Base-by-base conservation (phyloP, 1,139 yeast genomes). In the Protomyces inouyei region DNA sequence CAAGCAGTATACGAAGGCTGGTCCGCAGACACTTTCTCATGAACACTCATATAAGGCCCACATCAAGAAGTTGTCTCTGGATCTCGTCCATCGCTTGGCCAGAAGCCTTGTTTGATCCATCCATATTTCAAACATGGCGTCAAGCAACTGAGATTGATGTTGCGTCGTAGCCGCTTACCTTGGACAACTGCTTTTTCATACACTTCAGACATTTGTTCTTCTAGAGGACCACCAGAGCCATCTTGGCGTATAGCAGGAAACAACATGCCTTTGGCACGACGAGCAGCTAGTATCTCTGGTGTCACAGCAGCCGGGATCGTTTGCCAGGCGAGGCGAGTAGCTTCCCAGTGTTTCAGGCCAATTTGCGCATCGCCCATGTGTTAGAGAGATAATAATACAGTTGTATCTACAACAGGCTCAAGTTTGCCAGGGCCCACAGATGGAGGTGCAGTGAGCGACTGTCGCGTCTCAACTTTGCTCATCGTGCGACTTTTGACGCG, bases 71-170 rank as follows among this genome's bases (percentile, higher is more conserved):
- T 16, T 18, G 48, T n/a, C 12, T 43, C 48, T 43, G 48, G 48
- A 43, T 43, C 23, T 21, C 25, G 48, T 16, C 25, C 48, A 18
- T 43, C 63, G n/a, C 43, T 21, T 10, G 63, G 63, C 63, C 63
- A 59, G 35, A 55, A 52, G n/a, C 63, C 63, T 14, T 59, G 36
- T 16, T 52, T 59, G 32, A 52, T 52, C 63, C 63, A 59, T 3
- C 63, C 63, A 23, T 55, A 52, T 32, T 52, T 51, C 52, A 59
- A 16, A 28, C 52, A 48, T 9, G 63, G 63, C 55, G 43, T 45
- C 3, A 59, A 16, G 14, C 52, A 51, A 18, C 52, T 48, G 45
- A 59, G 43, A 40, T 59, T 59, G 43, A 59, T 40, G 18, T 43
- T 43, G 21, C 25, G 48, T 10, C 23, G 21, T 10, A 18, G 48